phyloP scores from a whole-genome alignment of 2,329 filamentous ascomycete genomes.

The Raffaelea arxii region DNA sequence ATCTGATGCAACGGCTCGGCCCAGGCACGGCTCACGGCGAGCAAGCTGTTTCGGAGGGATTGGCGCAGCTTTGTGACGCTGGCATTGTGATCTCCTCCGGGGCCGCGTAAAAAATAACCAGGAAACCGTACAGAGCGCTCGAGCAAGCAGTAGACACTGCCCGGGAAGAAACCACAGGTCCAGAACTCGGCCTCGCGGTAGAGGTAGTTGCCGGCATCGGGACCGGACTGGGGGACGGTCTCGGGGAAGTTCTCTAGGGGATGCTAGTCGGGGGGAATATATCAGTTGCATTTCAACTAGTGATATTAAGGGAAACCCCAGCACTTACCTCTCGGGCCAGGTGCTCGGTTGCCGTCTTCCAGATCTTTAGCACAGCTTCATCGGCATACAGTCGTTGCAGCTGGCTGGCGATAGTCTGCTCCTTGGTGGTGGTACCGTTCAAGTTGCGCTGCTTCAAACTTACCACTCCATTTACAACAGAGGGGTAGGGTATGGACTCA shows the following conservation, averaged over 20 bases:
- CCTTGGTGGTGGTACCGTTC: not conserved
- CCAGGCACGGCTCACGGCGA: conserved; percentile 20
- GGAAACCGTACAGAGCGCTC: conserved; percentile 24
- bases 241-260: conserved; percentile 15
- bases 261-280: conserved; percentile 5
- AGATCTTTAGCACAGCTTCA: not conserved
- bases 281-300: not conserved
- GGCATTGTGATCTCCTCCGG: conserved; percentile 6
- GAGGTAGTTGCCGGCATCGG: conserved; percentile 9
- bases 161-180: conserved; percentile 31
- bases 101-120: conserved; percentile 4
- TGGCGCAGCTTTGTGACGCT: not conserved
- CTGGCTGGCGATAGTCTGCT: not conserved
- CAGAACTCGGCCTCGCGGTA: conserved; percentile 18
- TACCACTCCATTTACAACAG: not conserved
- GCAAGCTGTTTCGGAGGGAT: conserved; percentile 15
- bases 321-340: not conserved
- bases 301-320: not conserved
- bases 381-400: not conserved
- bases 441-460: not conserved
- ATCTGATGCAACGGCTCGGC: conserved; percentile 24
- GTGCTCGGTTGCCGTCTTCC: not conserved
- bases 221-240: conserved; percentile 14
- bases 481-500: not conserved
- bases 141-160: conserved; percentile 23